Percentiles rank a stretch among this genome's conserved stretches.
phyloP scores from a whole-genome alignment of 2,329 filamentous ascomycete species.

The Monosporascus sp. region DNA sequence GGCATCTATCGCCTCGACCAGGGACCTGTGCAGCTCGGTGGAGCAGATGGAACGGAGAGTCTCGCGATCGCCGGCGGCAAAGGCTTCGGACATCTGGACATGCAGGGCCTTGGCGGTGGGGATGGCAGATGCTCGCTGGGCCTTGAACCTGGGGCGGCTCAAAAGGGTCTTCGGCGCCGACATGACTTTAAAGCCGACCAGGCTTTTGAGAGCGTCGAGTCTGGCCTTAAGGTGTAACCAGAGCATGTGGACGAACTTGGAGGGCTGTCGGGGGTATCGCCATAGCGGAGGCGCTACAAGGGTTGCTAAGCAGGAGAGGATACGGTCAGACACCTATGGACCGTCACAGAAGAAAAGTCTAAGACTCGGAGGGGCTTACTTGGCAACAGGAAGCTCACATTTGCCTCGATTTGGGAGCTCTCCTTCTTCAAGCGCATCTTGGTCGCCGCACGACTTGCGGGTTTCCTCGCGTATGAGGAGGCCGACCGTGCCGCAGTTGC shows the following conservation, averaged over 20 bases:
- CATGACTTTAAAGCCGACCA: constrained; percentile 35
- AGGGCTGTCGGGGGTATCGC: constrained; percentile 20
- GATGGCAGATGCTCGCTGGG: constrained; percentile 35
- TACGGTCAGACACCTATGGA: background rate
- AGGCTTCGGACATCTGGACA: constrained; percentile 53
- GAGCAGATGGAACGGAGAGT: constrained; percentile 50
- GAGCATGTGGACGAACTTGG: constrained; percentile 16
- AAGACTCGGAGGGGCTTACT: constrained; percentile 10
- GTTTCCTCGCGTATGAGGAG: background rate
- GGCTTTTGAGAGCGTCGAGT: constrained; percentile 26
- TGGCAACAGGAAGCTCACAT: constrained; percentile 11
- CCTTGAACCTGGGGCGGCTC: constrained; percentile 38
- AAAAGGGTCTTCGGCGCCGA: constrained; percentile 40
- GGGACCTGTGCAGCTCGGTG: constrained; percentile 43
- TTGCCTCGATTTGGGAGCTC: background rate
- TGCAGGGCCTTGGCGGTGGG: constrained; percentile 57
- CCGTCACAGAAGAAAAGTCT: background rate
- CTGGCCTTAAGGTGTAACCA: constrained; percentile 28
- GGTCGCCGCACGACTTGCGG: background rate
- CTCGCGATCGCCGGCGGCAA: constrained; percentile 52
- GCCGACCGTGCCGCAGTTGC: constrained; percentile 3
- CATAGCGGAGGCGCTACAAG: constrained; percentile 23
- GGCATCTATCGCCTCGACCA: constrained; percentile 48
- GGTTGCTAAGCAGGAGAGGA: constrained; percentile 14
- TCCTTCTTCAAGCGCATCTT: background rate